These are phyloP conservation scores for Myriangium duriaei DNA, from an alignment of 2,329 filamentous ascomycete genomes.

Conservation along the genomic window DNA sequence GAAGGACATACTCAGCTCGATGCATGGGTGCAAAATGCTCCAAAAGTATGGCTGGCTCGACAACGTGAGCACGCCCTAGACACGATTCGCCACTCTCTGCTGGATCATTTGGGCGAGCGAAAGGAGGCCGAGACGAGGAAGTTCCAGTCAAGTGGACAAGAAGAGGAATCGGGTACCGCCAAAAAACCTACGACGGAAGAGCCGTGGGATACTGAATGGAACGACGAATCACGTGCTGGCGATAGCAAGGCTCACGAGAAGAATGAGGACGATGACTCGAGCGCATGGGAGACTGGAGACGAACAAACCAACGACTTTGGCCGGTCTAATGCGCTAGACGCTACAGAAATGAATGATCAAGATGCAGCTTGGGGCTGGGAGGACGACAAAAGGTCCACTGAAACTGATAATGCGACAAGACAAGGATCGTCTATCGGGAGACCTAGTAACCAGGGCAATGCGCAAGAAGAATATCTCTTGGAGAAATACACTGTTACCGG, in stretches of 20 bases:
- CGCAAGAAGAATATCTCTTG: no score
- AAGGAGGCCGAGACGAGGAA: slow-evolving; percentile 73
- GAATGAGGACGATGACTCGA: slow-evolving; percentile 35
- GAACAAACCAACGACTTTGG: slow-evolving; percentile 17
- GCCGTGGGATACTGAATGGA: slow-evolving; percentile 67
- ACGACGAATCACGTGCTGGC: slow-evolving; percentile 38
- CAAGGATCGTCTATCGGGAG: no score
- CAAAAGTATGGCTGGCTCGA: slow-evolving; percentile 73
- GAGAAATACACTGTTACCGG: slow-evolving; percentile 84
- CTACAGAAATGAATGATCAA: slow-evolving; percentile 20
- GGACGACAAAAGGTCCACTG: slow-evolving; percentile 55
- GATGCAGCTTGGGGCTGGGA: slow-evolving; percentile 70
- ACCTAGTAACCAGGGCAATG: no score
- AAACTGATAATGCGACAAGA: no score
- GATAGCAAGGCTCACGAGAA: slow-evolving; percentile 23
- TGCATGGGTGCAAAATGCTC: slow-evolving; percentile 70
- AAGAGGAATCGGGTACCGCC: no score
- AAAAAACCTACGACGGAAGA: slow-evolving; percentile 28
- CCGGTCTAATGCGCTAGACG: slow-evolving; percentile 1
- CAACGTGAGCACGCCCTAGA: slow-evolving; percentile 70
- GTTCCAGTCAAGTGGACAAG: slow-evolving; percentile 55
- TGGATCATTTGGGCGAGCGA: slow-evolving; percentile 51
- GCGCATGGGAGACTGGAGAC: slow-evolving; percentile 36
- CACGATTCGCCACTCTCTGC: slow-evolving; percentile 56
- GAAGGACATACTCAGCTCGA: slow-evolving; percentile 39